Base-by-base conservation (phyloP, 169 alveolate species). In the Plasmodium billcollinsi region DNA sequence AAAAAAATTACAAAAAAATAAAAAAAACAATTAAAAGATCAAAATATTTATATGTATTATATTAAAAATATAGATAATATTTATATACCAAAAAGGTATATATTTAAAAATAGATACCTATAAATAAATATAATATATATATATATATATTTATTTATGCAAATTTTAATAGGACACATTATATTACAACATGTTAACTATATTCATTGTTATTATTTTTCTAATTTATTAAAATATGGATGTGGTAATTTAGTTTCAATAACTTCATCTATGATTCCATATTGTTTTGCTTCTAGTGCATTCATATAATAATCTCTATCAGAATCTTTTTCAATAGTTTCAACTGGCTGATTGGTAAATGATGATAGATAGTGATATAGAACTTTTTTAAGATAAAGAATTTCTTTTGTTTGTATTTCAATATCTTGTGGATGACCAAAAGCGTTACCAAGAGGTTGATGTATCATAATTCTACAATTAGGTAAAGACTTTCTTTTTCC, bases 341-440 rank as follows among this genome's bases (percentile, higher is more conserved):
- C 94, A 20, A 83, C 52, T 29, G 95, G 71, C 50, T 93, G 91
- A 11, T 96, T 96, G 3, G 97, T 96, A 88, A 95, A 93, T 73
- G 74, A 83, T 29, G 97, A 86, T 52, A 96, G 70, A 59, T 95
- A 95, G 62, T 94, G 88, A 73, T 95, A 94, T 66, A 96, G 66
- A 1, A 95, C 86, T 73, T 96, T 95, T 66, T 97, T 92, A 49
- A 92, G 88, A 58, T 93, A 94, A 24, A 96, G 93, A 18, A 96
- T 95, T 75, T 96, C 98, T 73, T 95, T 96, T 15, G 97, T 97
- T 89, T 96, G 98, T 49, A 96, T 96, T 74, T 96, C 97, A 14
- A 96, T 95, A 92, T 96, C 98, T 45, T 95, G 95, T 9, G 97
- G 97, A 66, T 96, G 97, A 3, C 97, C 97, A 49, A 88, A 97